Evolutionary conservation across 345 rosid species (phyloP).

Genomic region (Geranium brycei): DNA sequence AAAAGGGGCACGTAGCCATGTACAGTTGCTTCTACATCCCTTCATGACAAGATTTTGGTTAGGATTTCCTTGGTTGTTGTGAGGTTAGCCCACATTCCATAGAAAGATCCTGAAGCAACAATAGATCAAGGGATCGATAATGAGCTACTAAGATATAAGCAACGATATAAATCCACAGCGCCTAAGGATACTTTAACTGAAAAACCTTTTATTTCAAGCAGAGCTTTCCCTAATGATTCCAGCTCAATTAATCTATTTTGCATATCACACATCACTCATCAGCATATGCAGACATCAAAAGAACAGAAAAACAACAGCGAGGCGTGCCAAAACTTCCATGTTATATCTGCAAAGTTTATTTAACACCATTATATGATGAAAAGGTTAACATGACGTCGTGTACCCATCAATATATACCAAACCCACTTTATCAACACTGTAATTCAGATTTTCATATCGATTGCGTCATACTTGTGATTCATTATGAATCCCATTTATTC

Average conservation of each 20-base stretch:
- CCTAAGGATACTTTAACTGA: background rate
- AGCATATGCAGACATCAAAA: background rate
- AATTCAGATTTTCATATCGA: too few relatives aligned
- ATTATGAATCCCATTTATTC: too few relatives aligned
- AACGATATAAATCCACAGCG: background rate
- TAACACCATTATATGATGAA: background rate
- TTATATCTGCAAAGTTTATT: constrained; percentile 34
- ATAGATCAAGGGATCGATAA: background rate
- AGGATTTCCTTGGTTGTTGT: constrained; percentile 47
- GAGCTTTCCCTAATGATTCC: constrained; percentile 73
- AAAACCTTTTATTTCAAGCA: constrained; percentile 73
- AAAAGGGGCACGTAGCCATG: background rate
- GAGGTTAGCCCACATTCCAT: constrained; percentile 67
- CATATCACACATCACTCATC: constrained; percentile 44
- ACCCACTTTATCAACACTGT: too few relatives aligned
- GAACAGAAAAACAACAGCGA: constrained; percentile 71
- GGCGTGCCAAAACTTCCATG: constrained; percentile 49
- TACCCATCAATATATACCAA: background rate
- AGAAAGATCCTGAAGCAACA: constrained; percentile 59
- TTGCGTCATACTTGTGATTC: too few relatives aligned
- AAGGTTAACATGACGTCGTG: background rate
- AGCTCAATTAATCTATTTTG: constrained; percentile 78
- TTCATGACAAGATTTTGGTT: constrained; percentile 60
- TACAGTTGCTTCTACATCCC: constrained; percentile 70
- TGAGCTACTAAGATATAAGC: background rate